Evolutionary conservation across 768 basidiomycete species (phyloP), one percentile per base, ranked within the genome.

Genomic region (Mycena rebaudengoi): DNA sequence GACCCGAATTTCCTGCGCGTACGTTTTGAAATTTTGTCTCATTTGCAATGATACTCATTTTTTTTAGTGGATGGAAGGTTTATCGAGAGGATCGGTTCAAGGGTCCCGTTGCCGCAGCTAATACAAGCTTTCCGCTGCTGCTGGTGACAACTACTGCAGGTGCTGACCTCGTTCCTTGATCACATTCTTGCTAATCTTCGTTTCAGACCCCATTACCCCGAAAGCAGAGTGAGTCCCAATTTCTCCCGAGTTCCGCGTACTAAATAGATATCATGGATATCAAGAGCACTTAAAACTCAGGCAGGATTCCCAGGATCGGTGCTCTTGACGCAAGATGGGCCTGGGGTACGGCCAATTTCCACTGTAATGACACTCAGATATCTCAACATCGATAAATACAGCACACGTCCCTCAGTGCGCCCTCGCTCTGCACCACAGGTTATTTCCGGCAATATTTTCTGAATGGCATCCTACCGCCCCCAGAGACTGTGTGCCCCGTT

Each of bases 131-230:
- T 54, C 73, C 73, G 7, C 28, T 75, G 16, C 57, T 75, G 2
- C 26, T 75, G 18, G 60, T 72, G n/a, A 70, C 73, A 7, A 74
- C 71, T 28, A 73, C 67, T 13, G 70, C 70, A 29, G 72, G 71
- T 67, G 60, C 59, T 20, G 45, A 59, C 4, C 56, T 11, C 63
- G 14, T 41, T 33, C 32, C n/a, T 6, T 7, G n/a, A 12, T 33
- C 33, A 21, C 11, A 14, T 21, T 18, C 13, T 5, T 35, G 2
- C 28, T 43, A 14, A 40, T 2, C 30, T 39, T 13, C 5, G 16
- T 20, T 37, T 43, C 33, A 64, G 63, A 64, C 33, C 63, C 63
- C 25, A 57, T 53, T 10, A 25, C 63, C 20, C 63, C 63, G 3
- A 64, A 58, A 41, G 63, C 29, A 48, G 51, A 29, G 63, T 64